Base-by-base conservation (phyloP, 106 monocot species). In the Platanthera zijinensis region DNA sequence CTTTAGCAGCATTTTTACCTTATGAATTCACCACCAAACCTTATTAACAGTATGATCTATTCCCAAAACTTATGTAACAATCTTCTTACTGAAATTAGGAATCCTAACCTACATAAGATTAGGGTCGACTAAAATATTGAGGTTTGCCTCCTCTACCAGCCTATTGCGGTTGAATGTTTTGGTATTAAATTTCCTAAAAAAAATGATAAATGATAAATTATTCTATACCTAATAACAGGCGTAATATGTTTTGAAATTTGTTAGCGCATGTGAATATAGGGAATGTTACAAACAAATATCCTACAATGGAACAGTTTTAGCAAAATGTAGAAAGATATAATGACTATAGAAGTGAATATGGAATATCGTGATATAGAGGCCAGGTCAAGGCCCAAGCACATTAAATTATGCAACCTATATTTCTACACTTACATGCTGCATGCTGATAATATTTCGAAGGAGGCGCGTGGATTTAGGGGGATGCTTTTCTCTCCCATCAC, bases 401-500 rank as follows among this genome's bases (percentile, higher is more conserved):
- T 70, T 48, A 70, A 70, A 70, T 14, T 48, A 46, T 51, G 47
- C 3, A 48, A 48, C 6, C 25, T 32, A 69, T 32, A 14, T 51
- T 50, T 51, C 62, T 57, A 81, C 52, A 25, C 95, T 83, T 88
- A 96, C 96, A 96, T 84, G 89, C 89, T 96, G 77, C 89, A 91
- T 46, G 96, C 85, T 76, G 87, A 90, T 83, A 96, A 73, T 12
- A 91, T 78, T 82, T 90, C 89, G 82, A 90, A 93, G 1, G 74
- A 78, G 57, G 84, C 82, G 76, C 85, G 86, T 19, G 82, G 72
- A 73, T 93, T 91, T 51, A 96, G 79, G 9, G 85, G 80, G 21
- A 93, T 83, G 52, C 52, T 77, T 75, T 85, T 89, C 79, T 89
- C 78, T 75, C 74, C 79, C 96, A 96, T 96, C 76, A 91, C 77